These are phyloP conservation scores for Alliaria petiolata DNA, from an alignment of 345 rosid species.

Conservation along the genomic window DNA sequence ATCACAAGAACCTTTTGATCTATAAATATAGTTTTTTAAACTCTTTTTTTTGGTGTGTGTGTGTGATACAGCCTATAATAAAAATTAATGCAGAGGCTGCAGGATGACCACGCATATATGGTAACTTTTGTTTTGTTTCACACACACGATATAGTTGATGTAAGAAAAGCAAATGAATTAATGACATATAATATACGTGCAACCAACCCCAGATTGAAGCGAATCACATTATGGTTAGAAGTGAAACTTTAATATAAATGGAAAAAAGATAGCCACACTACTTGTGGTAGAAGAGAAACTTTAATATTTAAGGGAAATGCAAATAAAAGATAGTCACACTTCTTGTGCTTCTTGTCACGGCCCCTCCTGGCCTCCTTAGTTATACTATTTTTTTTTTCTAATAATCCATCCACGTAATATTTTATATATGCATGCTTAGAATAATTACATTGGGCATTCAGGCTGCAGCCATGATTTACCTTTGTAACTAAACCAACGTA, in stretches of 20 bases:
- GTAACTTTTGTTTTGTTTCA: neutral
- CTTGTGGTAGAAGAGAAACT: too few relatives aligned
- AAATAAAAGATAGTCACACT: neutral
- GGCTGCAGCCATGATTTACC: neutral
- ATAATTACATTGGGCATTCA: too few relatives aligned
- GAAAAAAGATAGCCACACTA: too few relatives aligned
- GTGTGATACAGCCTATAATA: neutral
- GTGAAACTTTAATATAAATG: neutral
- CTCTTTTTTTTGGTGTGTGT: neutral
- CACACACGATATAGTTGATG: neutral
- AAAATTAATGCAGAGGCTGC: neutral
- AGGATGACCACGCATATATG: neutral
- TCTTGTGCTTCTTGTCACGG: neutral
- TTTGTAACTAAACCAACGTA: neutral
- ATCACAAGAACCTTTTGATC: slow-evolving; percentile 15
- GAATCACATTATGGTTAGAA: slow-evolving; percentile 12
- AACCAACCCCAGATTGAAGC: slow-evolving; percentile 10
- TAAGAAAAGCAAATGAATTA: neutral
- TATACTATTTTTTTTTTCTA: neutral
- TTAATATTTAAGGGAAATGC: too few relatives aligned
- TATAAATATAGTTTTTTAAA: neutral
- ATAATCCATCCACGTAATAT: neutral
- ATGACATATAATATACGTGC: neutral
- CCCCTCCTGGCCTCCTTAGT: neutral
- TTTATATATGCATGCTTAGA: too few relatives aligned